phyloP scores from a whole-genome alignment of 2,329 filamentous ascomycete species.

The Elsinoe ampelina region DNA sequence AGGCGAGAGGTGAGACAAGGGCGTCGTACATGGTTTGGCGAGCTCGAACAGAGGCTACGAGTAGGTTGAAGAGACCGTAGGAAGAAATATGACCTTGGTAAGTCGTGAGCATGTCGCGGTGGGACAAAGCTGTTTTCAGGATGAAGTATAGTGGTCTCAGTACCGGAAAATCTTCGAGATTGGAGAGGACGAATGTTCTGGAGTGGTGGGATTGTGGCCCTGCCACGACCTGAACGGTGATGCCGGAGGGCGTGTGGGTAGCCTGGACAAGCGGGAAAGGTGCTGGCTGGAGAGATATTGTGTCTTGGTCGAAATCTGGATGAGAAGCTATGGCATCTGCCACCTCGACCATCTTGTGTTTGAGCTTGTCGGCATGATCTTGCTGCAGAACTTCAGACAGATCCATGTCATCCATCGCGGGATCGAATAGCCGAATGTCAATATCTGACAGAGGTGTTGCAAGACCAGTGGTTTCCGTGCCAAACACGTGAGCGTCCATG shows the following conservation, averaged over 20 bases:
- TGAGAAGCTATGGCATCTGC: not conserved
- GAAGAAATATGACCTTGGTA: conserved; percentile 43
- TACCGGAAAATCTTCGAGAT: conserved; percentile 41
- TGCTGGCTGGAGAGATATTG: conserved; percentile 21
- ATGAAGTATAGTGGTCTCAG: conserved; percentile 42
- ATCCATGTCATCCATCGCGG: conserved; percentile 19
- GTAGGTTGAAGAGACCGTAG: conserved; percentile 48
- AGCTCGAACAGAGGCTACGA: conserved; percentile 45
- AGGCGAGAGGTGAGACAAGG: not conserved
- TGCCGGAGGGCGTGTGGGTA: conserved; percentile 39
- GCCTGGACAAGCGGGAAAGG: conserved; percentile 34
- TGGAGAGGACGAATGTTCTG: conserved; percentile 37
- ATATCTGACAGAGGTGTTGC: conserved; percentile 46
- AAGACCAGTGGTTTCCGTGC: conserved; percentile 46
- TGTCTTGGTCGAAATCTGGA: conserved; percentile 15
- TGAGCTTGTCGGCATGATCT: not conserved
- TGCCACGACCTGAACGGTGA: conserved; percentile 45
- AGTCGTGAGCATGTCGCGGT: conserved; percentile 41
- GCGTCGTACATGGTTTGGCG: conserved; percentile 20
- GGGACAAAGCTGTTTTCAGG: conserved; percentile 42
- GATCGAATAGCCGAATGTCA: conserved; percentile 37
- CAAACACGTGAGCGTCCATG: conserved; percentile 36
- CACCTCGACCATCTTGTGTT: not conserved
- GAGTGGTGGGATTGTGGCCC: conserved; percentile 33
- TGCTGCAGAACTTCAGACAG: conserved; percentile 8